These are phyloP conservation scores for Daldinia bambusicola DNA, from an alignment of 495 filamentous ascomycete genomes.

Conservation along the genomic window DNA sequence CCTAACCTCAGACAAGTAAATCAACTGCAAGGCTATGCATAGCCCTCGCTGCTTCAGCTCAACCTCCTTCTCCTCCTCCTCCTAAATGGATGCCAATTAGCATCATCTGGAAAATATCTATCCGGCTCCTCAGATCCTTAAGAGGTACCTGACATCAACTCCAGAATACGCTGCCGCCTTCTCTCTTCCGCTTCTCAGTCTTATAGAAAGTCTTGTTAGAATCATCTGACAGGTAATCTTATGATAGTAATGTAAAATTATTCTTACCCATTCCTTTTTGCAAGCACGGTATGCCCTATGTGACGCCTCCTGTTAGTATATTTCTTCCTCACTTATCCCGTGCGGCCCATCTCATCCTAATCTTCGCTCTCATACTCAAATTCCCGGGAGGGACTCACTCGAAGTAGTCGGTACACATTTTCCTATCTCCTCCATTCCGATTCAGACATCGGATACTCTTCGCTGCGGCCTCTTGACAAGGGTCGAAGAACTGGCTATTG, in stretches of 20 bases:
- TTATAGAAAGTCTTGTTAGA: conserved; percentile 38
- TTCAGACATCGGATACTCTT: conserved; percentile 86
- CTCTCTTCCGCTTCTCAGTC: conserved; percentile 63
- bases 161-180: conserved; percentile 50
- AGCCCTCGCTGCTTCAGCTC: too few relatives aligned
- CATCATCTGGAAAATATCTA: neutral
- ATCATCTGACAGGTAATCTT: neutral
- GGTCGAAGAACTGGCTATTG: conserved; percentile 88
- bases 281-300: conserved; percentile 89
- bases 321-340: neutral
- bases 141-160: neutral
- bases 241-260: neutral
- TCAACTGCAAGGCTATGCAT: too few relatives aligned
- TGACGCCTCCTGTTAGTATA: conserved; percentile 34
- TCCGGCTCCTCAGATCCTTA: neutral
- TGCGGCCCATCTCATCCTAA: too few relatives aligned
- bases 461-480: conserved; percentile 93
- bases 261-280: conserved; percentile 90
- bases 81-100: too few relatives aligned
- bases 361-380: neutral
- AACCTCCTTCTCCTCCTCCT: too few relatives aligned
- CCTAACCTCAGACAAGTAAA: too few relatives aligned
- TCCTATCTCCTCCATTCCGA: conserved; percentile 82
- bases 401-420: conserved; percentile 94
- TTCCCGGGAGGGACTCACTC: conserved; percentile 68